Base-by-base conservation (phyloP, 805 yeast species). In the Wickerhamomyces bovis region DNA sequence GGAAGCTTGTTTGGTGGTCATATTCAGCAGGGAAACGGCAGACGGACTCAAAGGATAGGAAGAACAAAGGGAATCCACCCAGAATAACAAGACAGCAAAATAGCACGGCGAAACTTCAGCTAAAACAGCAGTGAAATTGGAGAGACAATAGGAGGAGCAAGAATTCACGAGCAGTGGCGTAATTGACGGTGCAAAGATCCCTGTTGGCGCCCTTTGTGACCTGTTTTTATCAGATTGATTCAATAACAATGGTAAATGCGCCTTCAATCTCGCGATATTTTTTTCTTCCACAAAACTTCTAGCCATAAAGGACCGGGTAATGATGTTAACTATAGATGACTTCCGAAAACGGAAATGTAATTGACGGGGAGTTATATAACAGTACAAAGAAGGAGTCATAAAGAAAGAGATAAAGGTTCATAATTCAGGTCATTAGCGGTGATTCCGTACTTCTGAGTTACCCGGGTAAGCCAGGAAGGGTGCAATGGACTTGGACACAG, bases 1-100 rank as follows among this genome's bases (percentile, higher is more conserved):
- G 18, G 45, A 46, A 16, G 44, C 23, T 33, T 47, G 50, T 18
- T 42, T 47, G 12, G 47, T 42, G 12, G 51, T 30, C 51, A 48
- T 48, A 16, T n/a, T 20, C 4, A 19, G 20, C 36, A 16, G 36
- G 11, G 18, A 11, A 33, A 18, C 11, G 36, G 11, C 11, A 11
- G 16, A 18, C 11, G 18, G 11, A 5, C 4, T 33, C 7, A 8
- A 16, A 9, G 6, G 12, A 9, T 11, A 33, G 20, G 12, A 12
- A 3, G 3, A 16, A 16, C 9, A 33, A 16, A 8, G 36, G 6
- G 35, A 33, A 20, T 33, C 36, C 18, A 33, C 36, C 36, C 36
- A 33, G 20, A 33, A 16, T 33, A 33, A 33, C 18, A 18, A n/a
- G 16, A 30, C 16, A 30, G 18, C 7, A n/a, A 16, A 15, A n/a